Base-by-base conservation (phyloP, 371 early-diverging fungal genomes). In the Mortierella sp. region DNA sequence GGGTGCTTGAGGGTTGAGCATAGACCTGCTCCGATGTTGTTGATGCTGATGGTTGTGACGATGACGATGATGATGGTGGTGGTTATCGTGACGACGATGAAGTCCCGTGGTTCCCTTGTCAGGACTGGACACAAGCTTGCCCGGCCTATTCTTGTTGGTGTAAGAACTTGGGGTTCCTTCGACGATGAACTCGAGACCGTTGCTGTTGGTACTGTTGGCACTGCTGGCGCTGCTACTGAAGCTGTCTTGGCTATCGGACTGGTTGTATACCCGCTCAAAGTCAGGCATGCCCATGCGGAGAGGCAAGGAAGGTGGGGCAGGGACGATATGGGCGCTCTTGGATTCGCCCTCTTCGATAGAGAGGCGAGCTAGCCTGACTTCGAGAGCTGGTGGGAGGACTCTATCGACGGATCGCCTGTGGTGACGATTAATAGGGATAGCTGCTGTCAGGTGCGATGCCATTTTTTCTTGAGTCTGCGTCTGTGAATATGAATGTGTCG, bases 341-440 rank as follows among this genome's bases (percentile, higher is more conserved):
- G 63, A 29, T 5, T 79, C n/a, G 3, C 77, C 79, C 44, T 82
- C 82, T 24, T 85, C 82, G 43, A 79, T 71, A 7, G 82, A 79
- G 29, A 85, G 74, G 2, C 82, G 77, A 14, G 86, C 86, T 16
- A 85, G 38, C 16, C 46, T 55, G 68, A 85, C 74, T 44, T 85
- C 86, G 8, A 85, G 77, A 1, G 86, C 82, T 49, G 86, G 86
- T 21, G 86, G 86, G 77, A 82, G 77, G 43, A 85, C 71, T 5
- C 86, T 73, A 51, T 82, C 75, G 5, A 78, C 70, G 16, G 86
- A 85, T 24, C 86, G 82, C 46, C 75, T 58, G 46, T 85, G 86
- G 70, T 85, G 86, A 7, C 86, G 81, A 71, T 32, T 21, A 21
- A 18, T 24, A 4, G 49, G 68, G 48, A 56, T 7, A 35, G 27